These are phyloP conservation scores for Scutellaria minor DNA, from an alignment of 257 asterid species.

Conservation along the genomic window DNA sequence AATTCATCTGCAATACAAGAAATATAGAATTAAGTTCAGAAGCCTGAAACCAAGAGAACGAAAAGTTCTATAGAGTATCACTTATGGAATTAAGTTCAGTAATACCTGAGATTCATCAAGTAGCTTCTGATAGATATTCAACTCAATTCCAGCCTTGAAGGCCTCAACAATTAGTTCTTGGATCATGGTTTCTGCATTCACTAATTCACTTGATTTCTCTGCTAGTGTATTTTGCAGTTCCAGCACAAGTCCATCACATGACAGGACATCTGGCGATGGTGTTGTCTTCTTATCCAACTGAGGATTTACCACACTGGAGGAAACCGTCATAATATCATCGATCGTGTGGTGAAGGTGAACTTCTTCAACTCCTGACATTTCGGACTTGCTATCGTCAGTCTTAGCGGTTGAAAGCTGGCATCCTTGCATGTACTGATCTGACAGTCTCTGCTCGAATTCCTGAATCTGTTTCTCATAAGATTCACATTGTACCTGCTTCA, in stretches of 20 bases:
- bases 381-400: constrained; percentile 61
- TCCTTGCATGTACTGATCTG: constrained; percentile 60
- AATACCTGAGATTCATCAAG: constrained; percentile 96
- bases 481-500: constrained; percentile 77
- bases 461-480: constrained; percentile 87
- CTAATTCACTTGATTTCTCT: constrained; percentile 66
- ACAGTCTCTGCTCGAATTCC: constrained; percentile 85
- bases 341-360: constrained; percentile 47
- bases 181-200: constrained; percentile 60
- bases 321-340: constrained; percentile 84
- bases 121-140: constrained; percentile 70
- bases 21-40: constrained; percentile 10
- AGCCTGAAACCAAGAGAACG: too few species aligned
- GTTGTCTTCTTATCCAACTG: constrained; percentile 60
- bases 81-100: constrained; percentile 8
- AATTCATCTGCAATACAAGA: constrained; percentile 68
- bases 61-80: not conserved
- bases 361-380: constrained; percentile 58
- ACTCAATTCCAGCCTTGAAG: constrained; percentile 58
- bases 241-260: constrained; percentile 47
- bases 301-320: constrained; percentile 59
- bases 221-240: constrained; percentile 56
- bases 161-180: constrained; percentile 60
- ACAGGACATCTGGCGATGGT: constrained; percentile 36
- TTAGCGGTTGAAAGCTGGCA: constrained; percentile 49